These are phyloP conservation scores for Leishmania martiniquensis DNA, from an alignment of 208 protist genomes.

Conservation along the genomic window DNA sequence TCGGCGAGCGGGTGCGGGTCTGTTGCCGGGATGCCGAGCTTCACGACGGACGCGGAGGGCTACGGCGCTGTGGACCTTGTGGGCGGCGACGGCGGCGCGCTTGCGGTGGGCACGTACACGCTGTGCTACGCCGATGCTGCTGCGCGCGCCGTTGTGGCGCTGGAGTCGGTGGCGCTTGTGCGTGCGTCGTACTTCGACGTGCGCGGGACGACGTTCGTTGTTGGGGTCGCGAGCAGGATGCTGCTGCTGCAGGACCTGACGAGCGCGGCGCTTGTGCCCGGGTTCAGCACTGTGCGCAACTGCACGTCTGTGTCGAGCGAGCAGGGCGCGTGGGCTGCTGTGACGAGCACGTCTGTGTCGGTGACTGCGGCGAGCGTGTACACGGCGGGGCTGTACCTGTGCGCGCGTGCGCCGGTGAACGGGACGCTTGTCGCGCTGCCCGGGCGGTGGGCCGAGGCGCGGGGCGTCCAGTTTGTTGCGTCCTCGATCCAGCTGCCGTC, in stretches of 20 bases:
- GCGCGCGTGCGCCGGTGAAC: constrained; percentile 59
- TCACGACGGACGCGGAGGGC: constrained; percentile 55
- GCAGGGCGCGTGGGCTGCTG: constrained; percentile 47
- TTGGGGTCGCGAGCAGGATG: constrained; percentile 48
- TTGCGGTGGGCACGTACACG: constrained; percentile 56
- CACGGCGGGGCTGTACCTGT: constrained; percentile 43
- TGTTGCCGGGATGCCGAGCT: constrained; percentile 31
- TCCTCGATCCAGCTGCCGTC: constrained; percentile 36
- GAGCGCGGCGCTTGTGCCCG: constrained; percentile 33
- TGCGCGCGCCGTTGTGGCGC: constrained; percentile 8
- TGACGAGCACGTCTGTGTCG: constrained; percentile 32
- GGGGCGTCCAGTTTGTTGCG: constrained; percentile 30
- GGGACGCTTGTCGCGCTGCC: constrained; percentile 46
- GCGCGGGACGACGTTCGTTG: constrained; percentile 47
- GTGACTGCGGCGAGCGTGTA: constrained; percentile 38
- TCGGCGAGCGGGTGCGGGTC: constrained; percentile 29
- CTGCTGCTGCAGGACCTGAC: constrained; percentile 53
- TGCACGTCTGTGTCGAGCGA: constrained; percentile 35
- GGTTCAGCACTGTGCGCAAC: constrained; percentile 50
- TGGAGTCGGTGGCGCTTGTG: constrained; percentile 49
- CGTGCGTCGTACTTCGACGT: constrained; percentile 47
- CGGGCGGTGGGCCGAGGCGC: neutral
- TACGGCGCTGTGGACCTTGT: constrained; percentile 47
- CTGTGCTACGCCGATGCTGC: constrained; percentile 39
- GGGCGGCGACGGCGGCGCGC: constrained; percentile 17